phyloP scores from a whole-genome alignment of 805 yeast species.

The Candida piceae region DNA sequence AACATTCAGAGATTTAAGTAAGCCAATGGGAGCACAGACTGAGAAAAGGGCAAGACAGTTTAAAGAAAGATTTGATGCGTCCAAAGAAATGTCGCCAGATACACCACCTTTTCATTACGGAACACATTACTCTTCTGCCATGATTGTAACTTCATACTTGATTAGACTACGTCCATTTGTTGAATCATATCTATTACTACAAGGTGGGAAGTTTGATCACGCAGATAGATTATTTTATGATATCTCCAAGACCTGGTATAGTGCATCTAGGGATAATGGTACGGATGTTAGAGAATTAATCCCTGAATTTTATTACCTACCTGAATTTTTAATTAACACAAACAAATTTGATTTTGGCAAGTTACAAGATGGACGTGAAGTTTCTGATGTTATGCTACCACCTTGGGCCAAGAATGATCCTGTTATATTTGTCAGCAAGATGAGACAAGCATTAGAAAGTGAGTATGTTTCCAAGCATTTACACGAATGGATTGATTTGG shows the following conservation, averaged over 20 bases:
- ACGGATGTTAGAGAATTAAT: conserved; percentile 85
- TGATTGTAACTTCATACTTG: conserved; percentile 81
- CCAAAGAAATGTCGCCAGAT: conserved; percentile 49
- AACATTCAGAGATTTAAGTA: conserved; percentile 68
- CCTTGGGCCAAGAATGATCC: conserved; percentile 84
- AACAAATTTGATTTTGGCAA: conserved; percentile 68
- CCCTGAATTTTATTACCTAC: conserved; percentile 81
- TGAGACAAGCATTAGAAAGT: conserved; percentile 80
- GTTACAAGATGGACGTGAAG: conserved; percentile 52
- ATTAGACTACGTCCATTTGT: conserved; percentile 78
- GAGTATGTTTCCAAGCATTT: conserved; percentile 71
- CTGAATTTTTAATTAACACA: conserved; percentile 67
- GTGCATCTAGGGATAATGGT: conserved; percentile 73
- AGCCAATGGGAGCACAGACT: conserved; percentile 91
- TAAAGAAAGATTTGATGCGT: conserved; percentile 66
- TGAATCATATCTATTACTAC: conserved; percentile 69
- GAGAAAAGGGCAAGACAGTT: conserved; percentile 55
- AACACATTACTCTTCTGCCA: conserved; percentile 89
- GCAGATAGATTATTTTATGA: conserved; percentile 80
- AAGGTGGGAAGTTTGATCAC: conserved; percentile 86
- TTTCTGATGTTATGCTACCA: conserved; percentile 66
- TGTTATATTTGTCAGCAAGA: conserved; percentile 61
- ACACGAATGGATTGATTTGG: conserved; percentile 80
- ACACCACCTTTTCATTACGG: conserved; percentile 84
- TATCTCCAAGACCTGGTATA: conserved; percentile 71